Evolutionary conservation across 345 rosid genomes (phyloP), one percentile per base, ranked within the genome.

Genomic region (Salix exigua): DNA sequence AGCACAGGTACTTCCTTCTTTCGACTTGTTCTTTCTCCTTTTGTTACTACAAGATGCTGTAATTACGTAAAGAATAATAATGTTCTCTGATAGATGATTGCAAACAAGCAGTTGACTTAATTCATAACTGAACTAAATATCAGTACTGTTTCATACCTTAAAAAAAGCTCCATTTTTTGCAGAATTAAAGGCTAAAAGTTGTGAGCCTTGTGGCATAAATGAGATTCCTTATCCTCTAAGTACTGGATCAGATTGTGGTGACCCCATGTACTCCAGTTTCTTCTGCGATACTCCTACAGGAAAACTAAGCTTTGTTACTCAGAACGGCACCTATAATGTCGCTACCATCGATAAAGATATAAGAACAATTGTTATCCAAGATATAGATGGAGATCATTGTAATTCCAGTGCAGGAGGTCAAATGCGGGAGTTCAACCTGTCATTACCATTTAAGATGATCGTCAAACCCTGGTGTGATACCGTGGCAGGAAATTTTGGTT

Each of bases 161-260:
- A 19, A 26, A 35, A 31, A 46, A 8, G 26, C 16, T 48, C 31
- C 12, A 0, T 25, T 25, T 72, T 55, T 40, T 85, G 81, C 89
- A 89, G 94, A 79, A 78, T 80, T 83, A 5, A 86, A 79, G 3
- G 61, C 74, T 16, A 86, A 86, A 80, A 80, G 48, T 76, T 92
- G 95, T 61, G 73, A 72, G 68, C 67, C 81, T 18, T 87, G 93
- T 31, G 90, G 91, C 37, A 80, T 89, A 5, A 86, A 78, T 80
- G 46, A 76, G 48, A 80, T 89, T 53, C 92, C 92, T 5, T 89
- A 91, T 78, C 95, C 95, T 2, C 85, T 92, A 17, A 88, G 94
- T 83, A 89, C 87, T 5, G 87, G 85, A 71, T 68, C 79, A 25
- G 80, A 81, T 37, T 92, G 93, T 60, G 95, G 95, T 4, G 95